Evolutionary conservation across 805 yeast genomes (phyloP).

Genomic region (Starmerella riodocensis): DNA sequence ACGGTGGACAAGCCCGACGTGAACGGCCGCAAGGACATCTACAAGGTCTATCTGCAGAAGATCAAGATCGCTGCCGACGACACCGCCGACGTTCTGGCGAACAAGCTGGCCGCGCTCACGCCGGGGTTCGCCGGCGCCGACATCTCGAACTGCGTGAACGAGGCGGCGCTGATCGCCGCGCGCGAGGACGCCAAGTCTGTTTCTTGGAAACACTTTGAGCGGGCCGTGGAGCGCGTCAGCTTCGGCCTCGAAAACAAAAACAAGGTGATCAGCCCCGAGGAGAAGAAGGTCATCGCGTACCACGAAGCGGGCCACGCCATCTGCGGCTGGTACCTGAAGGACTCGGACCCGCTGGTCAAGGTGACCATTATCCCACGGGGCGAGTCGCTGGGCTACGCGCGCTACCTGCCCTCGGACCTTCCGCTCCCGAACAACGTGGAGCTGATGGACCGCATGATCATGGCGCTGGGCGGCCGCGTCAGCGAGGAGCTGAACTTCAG

Average conservation of each 20-base stretch:
- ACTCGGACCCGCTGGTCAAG: conserved; percentile 86
- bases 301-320: conserved; percentile 99
- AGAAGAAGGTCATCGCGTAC: conserved; percentile 81
- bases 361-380: conserved; percentile 97
- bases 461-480: conserved; percentile 96
- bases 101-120: conserved; percentile 85
- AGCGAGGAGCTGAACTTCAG: conserved; percentile 86
- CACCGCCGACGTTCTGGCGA: conserved; percentile 47
- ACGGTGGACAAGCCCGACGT: conserved; percentile 86
- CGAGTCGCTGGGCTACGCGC: conserved; percentile 94
- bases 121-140: conserved; percentile 99
- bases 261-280: conserved; percentile 68
- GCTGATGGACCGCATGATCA: conserved; percentile 78
- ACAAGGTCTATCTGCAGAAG: conserved; percentile 68
- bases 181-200: conserved; percentile 63
- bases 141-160: conserved; percentile 92
- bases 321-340: conserved; percentile 89
- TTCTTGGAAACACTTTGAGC: conserved; percentile 70
- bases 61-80: conserved; percentile 40
- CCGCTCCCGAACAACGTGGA: conserved; percentile 67
- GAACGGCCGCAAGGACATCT: conserved; percentile 88
- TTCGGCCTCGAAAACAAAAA: conserved; percentile 91
- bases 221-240: conserved; percentile 92
- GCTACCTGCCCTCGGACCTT: conserved; percentile 87
- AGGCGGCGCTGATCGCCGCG: conserved; percentile 95